Evolutionary conservation across 148 eudicot genomes (phyloP), one percentile per base, ranked within the genome.

Genomic region (Hydrangea macrophylla): DNA sequence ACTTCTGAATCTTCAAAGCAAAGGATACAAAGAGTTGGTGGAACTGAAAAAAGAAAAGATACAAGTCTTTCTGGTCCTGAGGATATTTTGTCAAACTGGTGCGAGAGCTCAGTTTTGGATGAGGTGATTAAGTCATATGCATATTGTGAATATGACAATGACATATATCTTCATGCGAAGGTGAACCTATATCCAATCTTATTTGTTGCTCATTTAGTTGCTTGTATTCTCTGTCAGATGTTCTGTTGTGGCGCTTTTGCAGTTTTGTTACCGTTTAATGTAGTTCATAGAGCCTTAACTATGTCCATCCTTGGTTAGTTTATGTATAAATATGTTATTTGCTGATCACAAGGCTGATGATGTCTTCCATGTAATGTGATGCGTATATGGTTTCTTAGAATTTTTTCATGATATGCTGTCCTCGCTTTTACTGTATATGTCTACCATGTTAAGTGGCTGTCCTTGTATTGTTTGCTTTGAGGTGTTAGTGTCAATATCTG

Each of bases 41-140:
- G 61, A 64, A 68, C 60, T 62, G 69, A 44, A 54, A 69, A 74
- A 62, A 74, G 56, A 56, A 67, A 75, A 57, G 76, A 76, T 73
- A 59, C 73, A 63, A 76, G 76, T 59, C 68, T 75, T 28, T 63
- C 35, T 58, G 74, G 79, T 78, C 78, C 85, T 58, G 83, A 75
- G 73, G 85, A 85, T 44, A 65, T 75, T 48, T 64, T 91, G 50
- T 73, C 78, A 64, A 84, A 83, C 69, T 88, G 89, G 84, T 82
- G 78, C 42, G 85, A 78, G 55, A 77, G 79, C 72, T 76, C 79
- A 36, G 73, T 69, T 33, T 74, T 87, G 59, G 78, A 68, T 48
- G 76, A 75, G 36, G 79, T 91, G 77, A 60, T 95, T 58, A 89
- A 79, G 78, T 79, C 85, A 13, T 85, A 77, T 79, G 81, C 89